Conservation (phyloP, 73 alveolate species). For the Stentor coeruleus region DNA sequence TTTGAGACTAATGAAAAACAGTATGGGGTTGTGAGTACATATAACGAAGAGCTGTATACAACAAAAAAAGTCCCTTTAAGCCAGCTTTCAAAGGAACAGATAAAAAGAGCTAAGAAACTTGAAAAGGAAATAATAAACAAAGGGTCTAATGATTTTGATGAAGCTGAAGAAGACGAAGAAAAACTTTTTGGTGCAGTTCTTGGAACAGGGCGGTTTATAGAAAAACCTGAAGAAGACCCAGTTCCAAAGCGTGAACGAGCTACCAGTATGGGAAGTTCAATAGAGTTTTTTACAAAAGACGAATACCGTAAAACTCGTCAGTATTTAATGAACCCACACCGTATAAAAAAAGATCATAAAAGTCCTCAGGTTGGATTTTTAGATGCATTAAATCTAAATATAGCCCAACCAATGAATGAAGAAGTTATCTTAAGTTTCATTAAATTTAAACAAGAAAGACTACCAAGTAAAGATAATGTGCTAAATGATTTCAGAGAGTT, state of each 20-base stretch:
- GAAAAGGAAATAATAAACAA: not conserved
- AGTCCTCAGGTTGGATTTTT: not conserved
- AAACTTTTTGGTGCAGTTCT: not conserved
- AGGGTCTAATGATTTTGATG: not conserved
- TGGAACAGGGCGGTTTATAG: not conserved
- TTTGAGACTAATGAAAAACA: not conserved
- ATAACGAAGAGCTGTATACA: not conserved
- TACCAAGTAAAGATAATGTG: not conserved
- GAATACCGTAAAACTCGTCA: not conserved
- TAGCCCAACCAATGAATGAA: not conserved
- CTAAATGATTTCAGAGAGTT: not conserved
- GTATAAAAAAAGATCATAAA: not conserved
- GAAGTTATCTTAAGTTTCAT: not conserved
- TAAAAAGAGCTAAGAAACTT: not conserved
- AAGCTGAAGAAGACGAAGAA: slow-evolving; percentile 8
- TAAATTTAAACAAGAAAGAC: not conserved
- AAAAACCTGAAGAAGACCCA: not conserved
- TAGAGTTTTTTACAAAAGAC: not conserved
- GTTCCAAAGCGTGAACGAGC: not conserved
- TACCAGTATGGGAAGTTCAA: not conserved
- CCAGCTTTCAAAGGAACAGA: not conserved
- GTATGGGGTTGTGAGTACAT: not conserved
- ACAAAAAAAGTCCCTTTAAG: not conserved
- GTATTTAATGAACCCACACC: not conserved
- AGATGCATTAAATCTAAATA: not conserved